Base-by-base conservation (phyloP, 1,139 yeast species). In the Barnettozyma hawaiiensis region DNA sequence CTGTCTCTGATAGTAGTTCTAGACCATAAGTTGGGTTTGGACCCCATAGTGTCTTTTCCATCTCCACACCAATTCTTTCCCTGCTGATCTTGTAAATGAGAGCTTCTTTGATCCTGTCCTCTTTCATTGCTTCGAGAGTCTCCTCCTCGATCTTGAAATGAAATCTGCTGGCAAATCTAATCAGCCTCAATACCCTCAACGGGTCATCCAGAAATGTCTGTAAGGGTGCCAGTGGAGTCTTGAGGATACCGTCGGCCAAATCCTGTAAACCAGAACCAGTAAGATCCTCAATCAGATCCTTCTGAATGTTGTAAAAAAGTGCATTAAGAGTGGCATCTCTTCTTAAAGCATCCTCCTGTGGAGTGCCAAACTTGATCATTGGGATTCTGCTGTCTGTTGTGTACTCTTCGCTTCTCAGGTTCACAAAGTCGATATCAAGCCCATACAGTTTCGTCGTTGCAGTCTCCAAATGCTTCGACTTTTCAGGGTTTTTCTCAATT, bases 261-360 rank as follows among this genome's bases (percentile, higher is more conserved):
- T 92, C 99, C 11, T 71, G 60, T 12, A 90, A 57, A 0, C 99
- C 99, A 19, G 60, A 59, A 0, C 75, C 76, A 0, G 98, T 92
- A 49, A 82, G 78, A 63, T 92, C 99, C 57, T 92, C 99, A 19
- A 92, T 80, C 46, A 71, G 55, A 19, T 68, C 69, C 15, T 78
- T 75, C 44, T 76, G 75, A 40, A 92, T 70, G 61, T 92, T 92
- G 64, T 84, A 92, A 59, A 92, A 92, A 29, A 92, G 66, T 0
- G 98, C 96, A 62, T 92, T 84, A 46, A 92, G 68, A 0, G 98
- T 92, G 2, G 97, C 97, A 65, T 92, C 99, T 57, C 99, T 71
- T 56, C 98, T 75, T 53, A 78, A 69, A 0, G 98, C 97, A 63
- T 92, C 99, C 57, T 92, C 86, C 48, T 77, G 75, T 0, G 97